Conservation (phyloP, 2,329 filamentous ascomycete genomes). For the Balansia obtecta region DNA sequence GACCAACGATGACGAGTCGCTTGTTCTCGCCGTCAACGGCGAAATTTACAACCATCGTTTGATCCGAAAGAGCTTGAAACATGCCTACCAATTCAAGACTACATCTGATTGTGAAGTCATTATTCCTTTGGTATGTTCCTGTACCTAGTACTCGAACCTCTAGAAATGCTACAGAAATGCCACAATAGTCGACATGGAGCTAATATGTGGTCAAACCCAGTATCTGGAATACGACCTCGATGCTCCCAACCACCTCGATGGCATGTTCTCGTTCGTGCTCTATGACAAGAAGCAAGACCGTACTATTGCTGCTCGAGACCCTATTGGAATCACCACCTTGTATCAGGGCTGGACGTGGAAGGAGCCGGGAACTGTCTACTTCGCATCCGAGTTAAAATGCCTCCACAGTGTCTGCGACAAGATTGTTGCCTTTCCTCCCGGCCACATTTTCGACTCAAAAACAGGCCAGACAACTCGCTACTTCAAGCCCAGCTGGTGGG, state of each 20-base stretch:
- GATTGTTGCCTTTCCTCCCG: conserved; percentile 86
- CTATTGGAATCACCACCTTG: conserved; percentile 93
- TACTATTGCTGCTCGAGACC: conserved; percentile 85
- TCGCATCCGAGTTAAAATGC: conserved; percentile 93
- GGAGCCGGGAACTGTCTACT: conserved; percentile 78
- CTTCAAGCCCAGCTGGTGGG: conserved; percentile 88
- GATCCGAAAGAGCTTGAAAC: conserved; percentile 75
- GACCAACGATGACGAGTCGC: conserved; percentile 76
- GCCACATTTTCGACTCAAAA: conserved; percentile 91
- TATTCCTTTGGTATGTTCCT: conserved; percentile 69
- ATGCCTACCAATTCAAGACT: conserved; percentile 92
- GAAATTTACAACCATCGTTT: conserved; percentile 99
- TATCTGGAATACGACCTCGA: conserved; percentile 89
- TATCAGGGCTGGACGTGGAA: conserved; percentile 87
- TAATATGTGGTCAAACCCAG: conserved; percentile 27
- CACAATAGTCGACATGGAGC: not conserved
- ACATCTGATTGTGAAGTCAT: conserved; percentile 98
- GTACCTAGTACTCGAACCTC: not conserved
- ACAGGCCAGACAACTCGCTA: conserved; percentile 78
- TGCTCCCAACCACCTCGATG: conserved; percentile 85
- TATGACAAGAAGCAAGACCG: conserved; percentile 94
- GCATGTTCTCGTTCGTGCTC: conserved; percentile 99
- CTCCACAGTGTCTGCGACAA: conserved; percentile 89
- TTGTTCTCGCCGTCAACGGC: conserved; percentile 94
- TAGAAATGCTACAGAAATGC: not conserved